Base-by-base conservation (phyloP, 257 asterid species). In the Perilla frutescens region DNA sequence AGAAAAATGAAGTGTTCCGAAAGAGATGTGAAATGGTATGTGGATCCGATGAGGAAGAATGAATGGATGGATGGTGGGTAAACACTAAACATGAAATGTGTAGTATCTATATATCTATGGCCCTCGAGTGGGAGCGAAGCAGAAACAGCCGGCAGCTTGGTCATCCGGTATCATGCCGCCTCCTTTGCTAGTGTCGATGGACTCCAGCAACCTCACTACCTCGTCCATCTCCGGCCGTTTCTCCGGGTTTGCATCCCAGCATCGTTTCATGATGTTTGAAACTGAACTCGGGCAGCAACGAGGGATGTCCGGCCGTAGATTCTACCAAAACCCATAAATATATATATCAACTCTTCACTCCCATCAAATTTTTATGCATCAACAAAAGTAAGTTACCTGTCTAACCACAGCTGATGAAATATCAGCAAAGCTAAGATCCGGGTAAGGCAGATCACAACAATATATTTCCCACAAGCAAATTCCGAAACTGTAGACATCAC, bases 131-230 rank as follows among this genome's bases (percentile, higher is more conserved):
- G 92, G 88, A 56, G 84, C 85, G 37, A 91, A 87, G 82, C 97
- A 90, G 68, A 91, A 87, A 73, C 93, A 91, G 4, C 93, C 84
- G 1, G 77, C 43, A 0, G 83, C 85, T 57, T 90, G 88, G 59
- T 85, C 96, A 66, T 88, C 94, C 1, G 98, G 92, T 68, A 92
- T 83, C 98, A 92, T 92, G 4, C 98, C 96, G 32, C 96, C 96
- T 31, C 98, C 96, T 59, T 80, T 90, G 85, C 86, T 88, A 0
- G 96, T 92, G 73, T 92, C 97, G 44, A 92, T 76, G 0, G 88
- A 87, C 77, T 92, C 96, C 53, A 92, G 70, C 77, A 87, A 7
- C 81, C 82, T 83, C 71, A 88, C 97, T 0, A 90, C 97, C 74
- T 84, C 97, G 47, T 88, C 96, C 98, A 92, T 90, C 3, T 88